Percentiles rank a stretch among this genome's conserved stretches.
Conservation (phyloP, 1,139 yeast species). For the Hyphopichia burtonii region DNA sequence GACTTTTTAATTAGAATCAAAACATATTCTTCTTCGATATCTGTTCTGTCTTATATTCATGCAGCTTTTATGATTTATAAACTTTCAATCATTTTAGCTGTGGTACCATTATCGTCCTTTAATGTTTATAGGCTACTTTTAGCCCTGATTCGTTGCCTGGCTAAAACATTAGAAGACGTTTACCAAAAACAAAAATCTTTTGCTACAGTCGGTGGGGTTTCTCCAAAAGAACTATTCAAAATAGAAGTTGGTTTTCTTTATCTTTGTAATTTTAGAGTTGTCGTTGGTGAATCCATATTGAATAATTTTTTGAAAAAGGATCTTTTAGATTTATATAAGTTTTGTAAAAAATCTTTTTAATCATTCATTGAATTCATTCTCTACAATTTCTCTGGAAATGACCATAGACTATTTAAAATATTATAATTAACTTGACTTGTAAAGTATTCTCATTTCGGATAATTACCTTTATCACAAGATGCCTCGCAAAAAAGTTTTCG, state of each 20-base stretch:
- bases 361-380: neutral
- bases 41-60: constrained; percentile 42
- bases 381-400: too few species aligned
- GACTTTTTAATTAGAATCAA: constrained; percentile 39
- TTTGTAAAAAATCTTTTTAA: constrained; percentile 10
- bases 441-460: neutral
- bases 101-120: constrained; percentile 29
- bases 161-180: constrained; percentile 43
- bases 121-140: constrained; percentile 41
- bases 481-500: neutral
- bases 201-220: constrained; percentile 48
- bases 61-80: constrained; percentile 41
- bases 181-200: constrained; percentile 44
- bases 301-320: constrained; percentile 30
- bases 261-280: constrained; percentile 38
- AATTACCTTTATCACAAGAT: neutral
- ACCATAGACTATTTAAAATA: neutral
- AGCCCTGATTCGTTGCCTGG: constrained; percentile 46
- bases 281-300: constrained; percentile 35
- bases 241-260: constrained; percentile 45
- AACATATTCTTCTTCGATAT: constrained; percentile 42
- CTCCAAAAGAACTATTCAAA: constrained; percentile 34
- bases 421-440: neutral
- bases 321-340: constrained; percentile 26
- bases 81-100: constrained; percentile 31